Conservation (phyloP, 2,329 filamentous ascomycete species). For the Pestalotiopsis sp. region DNA sequence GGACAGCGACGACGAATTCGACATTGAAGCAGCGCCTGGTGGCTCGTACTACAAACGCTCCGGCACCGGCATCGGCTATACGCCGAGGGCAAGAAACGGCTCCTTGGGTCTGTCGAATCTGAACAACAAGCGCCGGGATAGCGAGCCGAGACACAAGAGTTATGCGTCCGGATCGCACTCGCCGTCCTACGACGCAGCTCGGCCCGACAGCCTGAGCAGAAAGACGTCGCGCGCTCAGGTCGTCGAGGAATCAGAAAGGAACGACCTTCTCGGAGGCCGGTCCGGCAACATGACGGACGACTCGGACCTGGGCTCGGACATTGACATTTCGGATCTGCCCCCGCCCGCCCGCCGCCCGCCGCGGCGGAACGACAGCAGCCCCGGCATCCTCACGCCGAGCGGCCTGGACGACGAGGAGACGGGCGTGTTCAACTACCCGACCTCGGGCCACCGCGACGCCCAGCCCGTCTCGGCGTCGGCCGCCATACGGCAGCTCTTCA, state of each 20-base stretch:
- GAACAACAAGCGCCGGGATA: constrained; percentile 28
- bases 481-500: constrained; percentile 80
- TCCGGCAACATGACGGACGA: constrained; percentile 54
- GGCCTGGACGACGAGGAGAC: constrained; percentile 26
- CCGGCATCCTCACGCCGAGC: constrained; percentile 33
- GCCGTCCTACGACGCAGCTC: constrained; percentile 41
- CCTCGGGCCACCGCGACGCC: constrained; percentile 33
- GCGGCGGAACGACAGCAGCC: constrained; percentile 40
- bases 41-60: constrained; percentile 82
- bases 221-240: constrained; percentile 47
- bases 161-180: constrained; percentile 59
- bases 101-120: constrained; percentile 62
- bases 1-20: constrained; percentile 97
- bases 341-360: constrained; percentile 56
- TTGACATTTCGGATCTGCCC: constrained; percentile 68
- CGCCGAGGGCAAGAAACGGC: constrained; percentile 64
- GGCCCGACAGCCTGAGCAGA: constrained; percentile 53
- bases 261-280: constrained; percentile 57
- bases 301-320: constrained; percentile 64
- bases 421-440: constrained; percentile 36
- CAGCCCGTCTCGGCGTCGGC: constrained; percentile 69
- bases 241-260: constrained; percentile 52
- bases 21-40: constrained; percentile 78
- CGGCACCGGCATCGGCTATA: constrained; percentile 77
- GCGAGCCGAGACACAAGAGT: constrained; percentile 39